Conservation (phyloP, 768 basidiomycete genomes). For the Brasilioporus rufonigricans region DNA sequence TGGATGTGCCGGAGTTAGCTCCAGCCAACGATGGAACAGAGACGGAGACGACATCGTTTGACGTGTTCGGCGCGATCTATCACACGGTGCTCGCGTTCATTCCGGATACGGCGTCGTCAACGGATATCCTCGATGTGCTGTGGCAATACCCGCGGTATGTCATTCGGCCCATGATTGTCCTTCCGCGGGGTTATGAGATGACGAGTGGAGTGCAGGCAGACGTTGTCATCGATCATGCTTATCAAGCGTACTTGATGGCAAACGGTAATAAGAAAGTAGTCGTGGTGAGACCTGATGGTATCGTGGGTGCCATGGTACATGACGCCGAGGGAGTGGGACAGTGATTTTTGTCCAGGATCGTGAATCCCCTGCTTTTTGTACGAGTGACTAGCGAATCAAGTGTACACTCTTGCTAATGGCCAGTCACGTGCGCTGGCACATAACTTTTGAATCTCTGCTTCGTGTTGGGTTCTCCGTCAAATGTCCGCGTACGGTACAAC, state of each 20-base stretch:
- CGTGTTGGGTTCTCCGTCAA: conserved; percentile 3
- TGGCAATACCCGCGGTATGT: conserved; percentile 1
- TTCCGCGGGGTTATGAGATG: conserved; percentile 2
- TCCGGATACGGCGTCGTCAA: neutral
- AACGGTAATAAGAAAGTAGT: conserved; percentile 32
- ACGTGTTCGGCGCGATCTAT: conserved; percentile 17
- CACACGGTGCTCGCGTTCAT: conserved; percentile 34
- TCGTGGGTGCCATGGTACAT: conserved; percentile 34
- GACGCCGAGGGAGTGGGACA: conserved; percentile 14
- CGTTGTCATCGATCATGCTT: conserved; percentile 41
- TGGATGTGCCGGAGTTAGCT: conserved; percentile 39
- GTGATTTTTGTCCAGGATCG: conserved; percentile 10
- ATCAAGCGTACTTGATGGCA: conserved; percentile 36
- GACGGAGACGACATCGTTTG: conserved; percentile 20
- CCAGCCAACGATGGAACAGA: neutral
- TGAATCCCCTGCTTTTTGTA: neutral
- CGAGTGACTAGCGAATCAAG: neutral
- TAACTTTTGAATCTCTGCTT: neutral
- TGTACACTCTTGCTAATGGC: neutral
- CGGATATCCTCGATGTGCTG: conserved; percentile 9
- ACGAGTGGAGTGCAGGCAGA: conserved; percentile 20
- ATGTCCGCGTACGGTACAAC: conserved; percentile 57
- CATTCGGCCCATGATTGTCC: conserved; percentile 13
- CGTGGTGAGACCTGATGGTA: conserved; percentile 45
- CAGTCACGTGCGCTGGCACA: conserved; percentile 11